Evolutionary conservation across 176 grass and related monocot genomes (phyloP).

Genomic region (Phragmites australis): DNA sequence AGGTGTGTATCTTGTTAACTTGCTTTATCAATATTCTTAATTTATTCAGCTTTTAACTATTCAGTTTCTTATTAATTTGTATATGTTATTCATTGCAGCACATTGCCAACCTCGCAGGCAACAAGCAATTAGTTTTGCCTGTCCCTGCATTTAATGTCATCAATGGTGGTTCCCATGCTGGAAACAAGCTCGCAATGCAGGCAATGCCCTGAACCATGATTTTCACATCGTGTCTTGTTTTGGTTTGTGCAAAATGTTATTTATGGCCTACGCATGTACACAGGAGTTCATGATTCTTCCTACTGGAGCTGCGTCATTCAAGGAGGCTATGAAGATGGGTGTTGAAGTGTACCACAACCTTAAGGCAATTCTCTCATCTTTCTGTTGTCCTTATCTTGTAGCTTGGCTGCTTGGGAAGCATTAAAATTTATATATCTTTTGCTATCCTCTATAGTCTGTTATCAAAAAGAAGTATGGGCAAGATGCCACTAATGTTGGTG

Average conservation of each 20-base stretch:
- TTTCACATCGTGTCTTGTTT: background rate
- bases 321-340: conserved; percentile 99
- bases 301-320: conserved; percentile 78
- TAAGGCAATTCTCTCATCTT: conserved; percentile 50
- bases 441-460: conserved; percentile 52
- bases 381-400: background rate
- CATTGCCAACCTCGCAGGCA: conserved; percentile 93
- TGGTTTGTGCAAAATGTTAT: background rate
- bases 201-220: conserved; percentile 22
- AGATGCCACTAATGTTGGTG: conserved; percentile 95
- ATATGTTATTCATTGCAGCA: conserved; percentile 48
- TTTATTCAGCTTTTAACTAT: background rate
- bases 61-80: background rate
- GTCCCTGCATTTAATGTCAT: conserved; percentile 98
- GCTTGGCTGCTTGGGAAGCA: background rate
- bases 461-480: conserved; percentile 99
- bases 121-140: conserved; percentile 79
- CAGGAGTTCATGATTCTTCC: conserved; percentile 99
- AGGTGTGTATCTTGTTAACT: conserved; percentile 31
- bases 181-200: conserved; percentile 99
- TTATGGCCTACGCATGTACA: background rate
- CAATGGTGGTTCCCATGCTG: conserved; percentile 93
- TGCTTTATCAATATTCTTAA: background rate
- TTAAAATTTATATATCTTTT: background rate
- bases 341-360: conserved; percentile 95